These are phyloP conservation scores for Begonia fuchsioides DNA, from an alignment of 306 rosid genomes.

Conservation along the genomic window DNA sequence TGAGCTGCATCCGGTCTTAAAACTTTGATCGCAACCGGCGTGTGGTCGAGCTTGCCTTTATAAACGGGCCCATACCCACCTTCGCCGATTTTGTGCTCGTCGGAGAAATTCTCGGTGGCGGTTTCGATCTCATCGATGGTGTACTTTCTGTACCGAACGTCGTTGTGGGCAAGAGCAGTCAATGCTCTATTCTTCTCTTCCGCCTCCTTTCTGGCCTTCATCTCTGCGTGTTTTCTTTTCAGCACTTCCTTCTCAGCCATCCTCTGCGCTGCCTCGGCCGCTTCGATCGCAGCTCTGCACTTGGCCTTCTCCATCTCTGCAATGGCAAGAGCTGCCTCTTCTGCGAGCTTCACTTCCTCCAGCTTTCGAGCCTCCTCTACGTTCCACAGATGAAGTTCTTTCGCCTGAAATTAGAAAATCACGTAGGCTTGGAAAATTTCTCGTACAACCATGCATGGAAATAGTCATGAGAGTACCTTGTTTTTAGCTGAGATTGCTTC, in stretches of 20 bases:
- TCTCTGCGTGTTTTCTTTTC: conserved; percentile 56
- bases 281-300: conserved; percentile 73
- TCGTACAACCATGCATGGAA: too few relatives aligned
- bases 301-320: too few relatives aligned
- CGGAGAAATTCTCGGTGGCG: too few relatives aligned
- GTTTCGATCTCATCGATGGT: too few relatives aligned
- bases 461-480: conserved; percentile 21
- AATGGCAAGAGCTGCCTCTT: conserved; percentile 76
- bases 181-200: conserved; percentile 59
- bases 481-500: conserved; percentile 82
- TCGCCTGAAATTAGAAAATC: conserved; percentile 31
- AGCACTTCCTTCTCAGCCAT: conserved; percentile 65
- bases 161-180: conserved; percentile 29
- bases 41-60: too few relatives aligned
- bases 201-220: conserved; percentile 55
- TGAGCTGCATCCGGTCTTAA: too few relatives aligned
- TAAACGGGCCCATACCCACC: too few relatives aligned
- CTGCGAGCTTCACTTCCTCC: conserved; percentile 51
- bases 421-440: too few relatives aligned
- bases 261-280: conserved; percentile 61
- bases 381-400: conserved; percentile 73
- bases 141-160: too few relatives aligned
- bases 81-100: too few relatives aligned
- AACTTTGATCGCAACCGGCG: too few relatives aligned
- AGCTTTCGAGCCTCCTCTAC: conserved; percentile 41